Evolutionary conservation across 2,329 filamentous ascomycete genomes (phyloP).

Genomic region (Arthrobotrys iridis): DNA sequence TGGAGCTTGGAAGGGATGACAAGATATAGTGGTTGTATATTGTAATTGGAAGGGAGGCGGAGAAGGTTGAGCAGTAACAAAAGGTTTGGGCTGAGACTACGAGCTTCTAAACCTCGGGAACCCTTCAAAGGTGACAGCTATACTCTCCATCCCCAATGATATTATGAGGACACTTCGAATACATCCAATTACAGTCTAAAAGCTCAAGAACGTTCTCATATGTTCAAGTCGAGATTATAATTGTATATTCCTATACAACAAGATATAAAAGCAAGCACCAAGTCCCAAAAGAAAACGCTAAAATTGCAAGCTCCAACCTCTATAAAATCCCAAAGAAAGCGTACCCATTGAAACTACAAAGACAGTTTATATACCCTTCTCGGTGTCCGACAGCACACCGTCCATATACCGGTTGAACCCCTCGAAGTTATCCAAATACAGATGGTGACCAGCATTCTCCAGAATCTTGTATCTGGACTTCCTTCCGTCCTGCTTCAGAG

Average conservation of each 20-base stretch:
- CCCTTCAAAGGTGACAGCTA: too few relatives aligned
- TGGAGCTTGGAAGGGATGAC: not conserved
- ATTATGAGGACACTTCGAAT: too few relatives aligned
- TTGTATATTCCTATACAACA: not conserved
- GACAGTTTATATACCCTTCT: not conserved
- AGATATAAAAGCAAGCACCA: conserved; percentile 1
- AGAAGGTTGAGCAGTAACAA: not conserved
- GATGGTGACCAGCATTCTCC: conserved; percentile 74
- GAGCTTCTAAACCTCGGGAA: too few relatives aligned
- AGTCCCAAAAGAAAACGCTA: conserved; percentile 6
- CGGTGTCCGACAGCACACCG: conserved; percentile 69
- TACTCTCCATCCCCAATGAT: too few relatives aligned
- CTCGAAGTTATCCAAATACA: conserved; percentile 76
- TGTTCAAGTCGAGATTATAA: not conserved
- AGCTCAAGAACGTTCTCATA: not conserved
- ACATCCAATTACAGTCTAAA: not conserved
- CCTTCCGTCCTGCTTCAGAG: conserved; percentile 79
- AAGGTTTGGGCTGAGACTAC: too few relatives aligned
- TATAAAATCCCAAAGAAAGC: conserved; percentile 1
- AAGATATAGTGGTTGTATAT: not conserved
- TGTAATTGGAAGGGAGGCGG: not conserved
- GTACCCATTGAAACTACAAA: not conserved
- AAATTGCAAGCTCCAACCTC: conserved; percentile 13
- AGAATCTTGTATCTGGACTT: conserved; percentile 84
- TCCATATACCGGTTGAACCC: conserved; percentile 75